Evolutionary conservation across 306 rosid genomes (phyloP).

Genomic region (Cucumis cinereus): DNA sequence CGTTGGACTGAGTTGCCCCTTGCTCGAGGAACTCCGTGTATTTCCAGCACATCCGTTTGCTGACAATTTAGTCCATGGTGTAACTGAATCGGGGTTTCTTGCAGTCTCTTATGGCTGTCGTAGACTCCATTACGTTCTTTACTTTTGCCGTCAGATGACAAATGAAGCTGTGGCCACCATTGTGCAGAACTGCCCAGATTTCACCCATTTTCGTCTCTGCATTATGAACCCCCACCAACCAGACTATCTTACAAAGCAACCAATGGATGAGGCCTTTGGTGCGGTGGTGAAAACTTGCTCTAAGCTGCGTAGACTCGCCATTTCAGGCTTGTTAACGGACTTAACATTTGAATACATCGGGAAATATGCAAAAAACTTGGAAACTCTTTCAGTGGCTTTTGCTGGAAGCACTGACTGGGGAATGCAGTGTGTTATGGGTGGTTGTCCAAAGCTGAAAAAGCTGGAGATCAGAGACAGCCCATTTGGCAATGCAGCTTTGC

Average conservation of each 20-base stretch:
- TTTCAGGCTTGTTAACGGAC: conserved; percentile 67
- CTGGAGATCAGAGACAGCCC: conserved; percentile 81
- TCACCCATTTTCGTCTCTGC: conserved; percentile 82
- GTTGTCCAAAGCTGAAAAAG: conserved; percentile 72
- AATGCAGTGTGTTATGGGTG: conserved; percentile 56
- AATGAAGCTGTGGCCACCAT: conserved; percentile 81
- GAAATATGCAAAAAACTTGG: conserved; percentile 58
- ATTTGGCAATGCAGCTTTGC: conserved; percentile 66
- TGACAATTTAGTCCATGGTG: conserved; percentile 38
- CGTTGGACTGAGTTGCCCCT: conserved; percentile 58
- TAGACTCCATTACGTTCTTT: conserved; percentile 62
- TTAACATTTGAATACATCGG: conserved; percentile 65
- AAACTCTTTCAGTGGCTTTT: conserved; percentile 76
- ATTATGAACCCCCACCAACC: conserved; percentile 54
- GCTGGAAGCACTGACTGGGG: conserved; percentile 76
- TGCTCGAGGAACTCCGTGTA: conserved; percentile 82
- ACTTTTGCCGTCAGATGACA: conserved; percentile 80
- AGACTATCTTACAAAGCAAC: conserved; percentile 44
- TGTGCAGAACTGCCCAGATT: conserved; percentile 68
- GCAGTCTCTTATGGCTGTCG: conserved; percentile 70
- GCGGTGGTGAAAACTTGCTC: conserved; percentile 70
- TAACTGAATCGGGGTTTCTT: conserved; percentile 68
- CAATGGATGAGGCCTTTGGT: conserved; percentile 85
- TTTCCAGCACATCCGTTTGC: conserved; percentile 61
- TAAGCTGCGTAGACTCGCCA: conserved; percentile 67